A percentile compares a stretch with the other conserved stretches of the same genome.
Conservation (phyloP, 148 eudicot species). For the Vaccinium macrocarpon region DNA sequence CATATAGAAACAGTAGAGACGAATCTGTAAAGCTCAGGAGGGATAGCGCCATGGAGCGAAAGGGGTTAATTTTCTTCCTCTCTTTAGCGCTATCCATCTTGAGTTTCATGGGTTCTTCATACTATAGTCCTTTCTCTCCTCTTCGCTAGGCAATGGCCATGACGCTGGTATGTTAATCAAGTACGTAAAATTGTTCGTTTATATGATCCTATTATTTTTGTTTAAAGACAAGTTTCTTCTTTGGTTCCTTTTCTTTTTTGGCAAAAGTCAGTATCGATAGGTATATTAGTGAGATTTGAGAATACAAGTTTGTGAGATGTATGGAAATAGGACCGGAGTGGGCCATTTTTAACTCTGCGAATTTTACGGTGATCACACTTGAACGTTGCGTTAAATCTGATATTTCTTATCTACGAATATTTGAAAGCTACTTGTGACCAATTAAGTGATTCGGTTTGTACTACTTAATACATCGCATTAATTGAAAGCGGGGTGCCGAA, state of each 20-base stretch:
- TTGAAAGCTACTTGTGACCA: no score
- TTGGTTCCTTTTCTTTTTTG: not conserved
- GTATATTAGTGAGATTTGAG: no score
- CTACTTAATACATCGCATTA: no score
- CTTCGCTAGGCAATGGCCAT: not conserved
- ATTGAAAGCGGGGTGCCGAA: no score
- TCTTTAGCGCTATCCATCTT: slow-evolving; percentile 43
- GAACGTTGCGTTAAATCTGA: no score
- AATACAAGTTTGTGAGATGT: not conserved
- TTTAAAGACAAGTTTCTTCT: not conserved
- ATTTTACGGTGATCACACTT: not conserved
- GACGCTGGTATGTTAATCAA: not conserved
- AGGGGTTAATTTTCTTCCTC: not conserved
- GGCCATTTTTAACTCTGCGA: not conserved
- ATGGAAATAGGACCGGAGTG: not conserved
- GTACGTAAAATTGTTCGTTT: not conserved
- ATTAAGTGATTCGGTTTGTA: no score
- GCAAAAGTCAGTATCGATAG: no score
- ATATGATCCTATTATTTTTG: no score
- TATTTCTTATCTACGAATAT: no score
- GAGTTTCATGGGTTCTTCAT: slow-evolving; percentile 37
- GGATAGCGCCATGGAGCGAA: slow-evolving; percentile 64
- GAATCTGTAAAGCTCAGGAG: slow-evolving; percentile 92
- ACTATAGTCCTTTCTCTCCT: not conserved
- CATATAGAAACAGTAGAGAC: slow-evolving; percentile 16